phyloP scores from a whole-genome alignment of 108 stramenopile species.

The Stephanodiscus triporus region DNA sequence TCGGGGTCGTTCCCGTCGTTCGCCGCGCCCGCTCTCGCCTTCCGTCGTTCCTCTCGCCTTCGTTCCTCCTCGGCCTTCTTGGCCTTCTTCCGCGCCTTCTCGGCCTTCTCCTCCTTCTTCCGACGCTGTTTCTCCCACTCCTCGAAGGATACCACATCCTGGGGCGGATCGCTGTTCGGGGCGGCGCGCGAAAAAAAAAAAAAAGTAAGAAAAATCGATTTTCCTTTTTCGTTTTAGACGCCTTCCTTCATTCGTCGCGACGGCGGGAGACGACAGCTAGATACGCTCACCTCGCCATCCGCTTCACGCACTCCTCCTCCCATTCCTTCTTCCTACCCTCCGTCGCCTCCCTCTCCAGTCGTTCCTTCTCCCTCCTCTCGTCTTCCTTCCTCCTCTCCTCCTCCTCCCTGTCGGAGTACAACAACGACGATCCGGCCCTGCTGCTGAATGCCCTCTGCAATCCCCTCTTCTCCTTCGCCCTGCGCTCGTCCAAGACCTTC shows the following conservation, averaged over 20 bases:
- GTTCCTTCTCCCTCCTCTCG: conserved; percentile 56
- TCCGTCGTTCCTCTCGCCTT: conserved; percentile 53
- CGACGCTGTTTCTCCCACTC: conserved; percentile 79
- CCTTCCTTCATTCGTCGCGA: no score
- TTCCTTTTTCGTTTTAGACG: no score
- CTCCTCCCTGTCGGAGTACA: conserved; percentile 84
- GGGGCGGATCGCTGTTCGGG: background rate
- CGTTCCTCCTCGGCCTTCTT: conserved; percentile 58
- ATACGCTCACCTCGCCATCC: conserved; percentile 65
- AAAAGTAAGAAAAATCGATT: no score
- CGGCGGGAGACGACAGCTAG: no score
- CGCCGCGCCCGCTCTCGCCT: conserved; percentile 37
- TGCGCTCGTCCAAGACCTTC: conserved; percentile 57
- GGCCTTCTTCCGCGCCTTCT: conserved; percentile 42
- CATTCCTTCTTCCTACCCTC: conserved; percentile 76
- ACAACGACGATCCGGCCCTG: conserved; percentile 28
- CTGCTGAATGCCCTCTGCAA: conserved; percentile 72
- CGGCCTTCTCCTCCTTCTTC: conserved; percentile 55
- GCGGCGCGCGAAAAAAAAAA: no score
- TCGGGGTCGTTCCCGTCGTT: conserved; percentile 35
- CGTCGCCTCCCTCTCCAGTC: conserved; percentile 56
- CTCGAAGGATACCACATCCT: conserved; percentile 71
- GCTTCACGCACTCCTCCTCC: conserved; percentile 85
- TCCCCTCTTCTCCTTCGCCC: conserved; percentile 57
- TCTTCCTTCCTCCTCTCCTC: conserved; percentile 60